Evolutionary conservation across 179 eudicot species (phyloP), one percentile per base, ranked within the genome.

Genomic region (Drosera spatulata): DNA sequence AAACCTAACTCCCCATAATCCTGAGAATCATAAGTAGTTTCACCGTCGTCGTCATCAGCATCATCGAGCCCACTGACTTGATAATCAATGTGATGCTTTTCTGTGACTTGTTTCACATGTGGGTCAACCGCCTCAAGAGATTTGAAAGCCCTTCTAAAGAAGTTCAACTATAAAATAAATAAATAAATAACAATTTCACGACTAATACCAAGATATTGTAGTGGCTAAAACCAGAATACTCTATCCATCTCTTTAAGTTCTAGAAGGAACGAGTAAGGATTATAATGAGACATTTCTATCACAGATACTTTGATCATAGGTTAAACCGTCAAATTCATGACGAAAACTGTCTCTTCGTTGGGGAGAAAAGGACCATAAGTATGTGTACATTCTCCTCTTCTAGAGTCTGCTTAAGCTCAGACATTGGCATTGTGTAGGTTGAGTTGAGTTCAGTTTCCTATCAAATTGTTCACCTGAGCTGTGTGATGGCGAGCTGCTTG

Each of bases 401-500:
- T 22, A 22, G 33, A 22, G 33, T 22, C 33, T 22, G 33, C 33
- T 22, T 22, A 22, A 22, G 33, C 33, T 22, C 33, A 22, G 33
- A 22, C 33, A 22, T 22, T 22, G 33, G 33, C 33, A 22, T 22
- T 22, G 33, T 22, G 33, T 22, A 63, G 53, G 54, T 10, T 39
- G 15, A 38, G 15, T 41, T 50, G 54, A 44, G 47, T 53, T 42
- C 11, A 59, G 54, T 52, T 44, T 53, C 49, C 7, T 14, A 51
- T 15, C 15, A 50, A 44, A 62, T 58, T 38, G 58, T 37, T 49
- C 9, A 90, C 99, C 99, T 94, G 99, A 64, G 99, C 85, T 48
- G 88, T 84, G 71, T 94, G 96, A 72, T 94, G 99, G 60, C 99
- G 99, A 78, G 91, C 96, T 62, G 97, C 97, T 73, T 94, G 99